These are phyloP conservation scores for Santalum album DNA, from an alignment of 164 flowering plant species.

Conservation along the genomic window DNA sequence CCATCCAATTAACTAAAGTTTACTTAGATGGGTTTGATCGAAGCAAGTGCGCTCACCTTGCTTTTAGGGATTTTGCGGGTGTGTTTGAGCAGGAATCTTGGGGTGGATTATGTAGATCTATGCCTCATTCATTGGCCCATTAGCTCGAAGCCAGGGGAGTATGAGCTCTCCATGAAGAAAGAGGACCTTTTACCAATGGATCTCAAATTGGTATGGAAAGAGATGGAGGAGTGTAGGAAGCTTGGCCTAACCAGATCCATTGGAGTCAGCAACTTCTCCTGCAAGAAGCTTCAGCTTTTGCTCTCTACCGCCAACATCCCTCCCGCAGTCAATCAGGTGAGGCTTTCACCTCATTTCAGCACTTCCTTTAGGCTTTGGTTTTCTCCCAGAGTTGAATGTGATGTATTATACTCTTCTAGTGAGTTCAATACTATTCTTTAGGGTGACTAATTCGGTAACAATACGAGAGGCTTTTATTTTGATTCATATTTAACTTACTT, in stretches of 20 bases:
- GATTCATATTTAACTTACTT: too few species aligned
- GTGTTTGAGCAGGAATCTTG: neutral
- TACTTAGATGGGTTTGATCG: too few species aligned
- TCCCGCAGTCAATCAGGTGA: constrained; percentile 27
- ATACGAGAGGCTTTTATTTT: too few species aligned
- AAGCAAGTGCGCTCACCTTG: too few species aligned
- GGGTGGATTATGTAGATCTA: neutral
- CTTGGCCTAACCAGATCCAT: constrained; percentile 22
- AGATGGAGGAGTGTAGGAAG: constrained; percentile 27
- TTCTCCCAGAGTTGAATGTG: too few species aligned
- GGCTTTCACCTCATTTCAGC: neutral
- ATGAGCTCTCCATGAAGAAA: neutral
- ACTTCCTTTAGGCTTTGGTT: too few species aligned
- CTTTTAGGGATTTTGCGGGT: too few species aligned
- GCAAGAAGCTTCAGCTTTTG: constrained; percentile 9
- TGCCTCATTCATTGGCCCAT: neutral
- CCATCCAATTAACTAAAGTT: too few species aligned
- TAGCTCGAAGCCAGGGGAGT: neutral
- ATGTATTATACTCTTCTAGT: too few species aligned
- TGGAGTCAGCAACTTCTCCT: constrained; percentile 23
- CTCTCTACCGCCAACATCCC: constrained; percentile 15
- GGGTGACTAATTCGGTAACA: too few species aligned
- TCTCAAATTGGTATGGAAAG: constrained; percentile 21
- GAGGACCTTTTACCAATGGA: neutral
- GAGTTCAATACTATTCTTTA: too few species aligned